phyloP scores from a whole-genome alignment of 2,329 filamentous ascomycete genomes.

The Lachnellula occidentalis region DNA sequence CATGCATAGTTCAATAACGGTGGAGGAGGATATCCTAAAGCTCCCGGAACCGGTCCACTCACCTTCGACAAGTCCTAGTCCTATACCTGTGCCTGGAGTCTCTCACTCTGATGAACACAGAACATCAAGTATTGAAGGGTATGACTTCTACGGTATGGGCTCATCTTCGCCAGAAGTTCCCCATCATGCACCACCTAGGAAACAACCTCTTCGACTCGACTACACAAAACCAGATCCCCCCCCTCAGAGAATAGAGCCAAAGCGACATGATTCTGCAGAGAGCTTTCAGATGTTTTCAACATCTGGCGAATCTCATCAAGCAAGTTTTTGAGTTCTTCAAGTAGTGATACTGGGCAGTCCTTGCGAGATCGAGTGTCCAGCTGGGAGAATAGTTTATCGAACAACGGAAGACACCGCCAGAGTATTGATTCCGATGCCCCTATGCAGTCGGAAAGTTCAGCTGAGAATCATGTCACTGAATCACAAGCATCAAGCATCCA shows the following conservation, averaged over 20 bases:
- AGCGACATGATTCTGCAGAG: constrained; percentile 53
- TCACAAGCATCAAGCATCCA: constrained; percentile 6
- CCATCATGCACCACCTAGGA: constrained; percentile 41
- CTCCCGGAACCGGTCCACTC: constrained; percentile 23
- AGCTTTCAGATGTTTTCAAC: constrained; percentile 57
- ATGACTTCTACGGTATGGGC: constrained; percentile 62
- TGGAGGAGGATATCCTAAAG: constrained; percentile 28
- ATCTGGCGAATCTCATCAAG: constrained; percentile 43
- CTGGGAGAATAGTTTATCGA: constrained; percentile 28
- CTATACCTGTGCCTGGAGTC: constrained; percentile 24
- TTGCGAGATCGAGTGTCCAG: constrained; percentile 24
- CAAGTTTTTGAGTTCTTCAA: constrained; percentile 35
- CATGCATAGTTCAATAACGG: constrained; percentile 23
- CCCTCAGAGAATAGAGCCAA: constrained; percentile 23
- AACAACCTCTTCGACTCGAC: constrained; percentile 35
- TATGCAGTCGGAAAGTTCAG: constrained; percentile 14
- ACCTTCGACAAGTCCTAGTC: constrained; percentile 18
- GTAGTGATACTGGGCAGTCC: constrained; percentile 20
- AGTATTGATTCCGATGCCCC: constrained; percentile 22
- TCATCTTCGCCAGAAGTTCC: constrained; percentile 46
- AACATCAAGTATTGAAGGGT: constrained; percentile 43
- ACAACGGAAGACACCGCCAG: constrained; percentile 12
- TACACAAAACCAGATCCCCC: constrained; percentile 17
- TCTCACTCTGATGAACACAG: constrained; percentile 13
- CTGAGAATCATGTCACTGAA: constrained; percentile 2